Conservation (phyloP, 129 eudicot genomes). For the Apium graveolens region DNA sequence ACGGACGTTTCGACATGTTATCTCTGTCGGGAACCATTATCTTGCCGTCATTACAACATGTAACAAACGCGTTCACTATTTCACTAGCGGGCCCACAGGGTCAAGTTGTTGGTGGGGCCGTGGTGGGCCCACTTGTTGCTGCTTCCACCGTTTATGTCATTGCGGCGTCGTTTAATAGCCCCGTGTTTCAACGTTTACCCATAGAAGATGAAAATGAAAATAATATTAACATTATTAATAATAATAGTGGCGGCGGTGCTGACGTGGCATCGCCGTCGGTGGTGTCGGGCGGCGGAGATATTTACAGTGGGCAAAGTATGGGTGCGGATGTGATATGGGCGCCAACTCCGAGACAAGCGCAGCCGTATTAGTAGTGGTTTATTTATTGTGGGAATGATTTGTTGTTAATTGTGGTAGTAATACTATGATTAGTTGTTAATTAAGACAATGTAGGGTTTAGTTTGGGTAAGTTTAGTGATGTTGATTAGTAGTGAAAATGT, state of each 20-base stretch:
- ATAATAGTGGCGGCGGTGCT: constrained; percentile 16
- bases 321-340: constrained; percentile 67
- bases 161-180: constrained; percentile 56
- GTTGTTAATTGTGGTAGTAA: neutral
- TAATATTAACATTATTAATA: neutral
- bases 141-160: constrained; percentile 58
- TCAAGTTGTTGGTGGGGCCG: constrained; percentile 69
- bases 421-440: neutral
- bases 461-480: neutral
- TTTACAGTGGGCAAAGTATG: constrained; percentile 26
- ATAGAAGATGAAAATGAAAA: constrained; percentile 29
- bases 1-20: constrained; percentile 64
- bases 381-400: neutral
- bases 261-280: constrained; percentile 24
- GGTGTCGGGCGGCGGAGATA: constrained; percentile 26
- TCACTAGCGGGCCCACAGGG: constrained; percentile 72
- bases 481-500: neutral
- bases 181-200: constrained; percentile 42
- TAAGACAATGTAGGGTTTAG: neutral
- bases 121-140: constrained; percentile 45
- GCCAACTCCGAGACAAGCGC: constrained; percentile 61
- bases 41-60: constrained; percentile 15
- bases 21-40: constrained; percentile 51
- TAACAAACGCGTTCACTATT: constrained; percentile 35
- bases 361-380: neutral